Evolutionary conservation across 2,329 filamentous ascomycete species (phyloP).

Genomic region (Reticulascus tulasneorum): DNA sequence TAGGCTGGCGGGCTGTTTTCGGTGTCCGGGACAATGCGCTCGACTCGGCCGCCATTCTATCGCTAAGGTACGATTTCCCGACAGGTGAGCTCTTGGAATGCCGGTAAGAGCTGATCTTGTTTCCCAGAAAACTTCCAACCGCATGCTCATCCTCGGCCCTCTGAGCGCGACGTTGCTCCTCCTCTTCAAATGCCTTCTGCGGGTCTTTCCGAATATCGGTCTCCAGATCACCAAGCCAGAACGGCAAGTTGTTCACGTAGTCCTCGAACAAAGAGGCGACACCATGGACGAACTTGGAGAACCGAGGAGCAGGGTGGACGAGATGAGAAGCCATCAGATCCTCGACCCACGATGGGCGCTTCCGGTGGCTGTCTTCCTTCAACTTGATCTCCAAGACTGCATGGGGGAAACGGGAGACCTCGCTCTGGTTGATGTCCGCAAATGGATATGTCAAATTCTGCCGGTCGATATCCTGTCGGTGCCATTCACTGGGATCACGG

Average conservation of each 20-base stretch:
- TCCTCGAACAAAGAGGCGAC: slow-evolving; percentile 91
- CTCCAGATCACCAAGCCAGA: slow-evolving; percentile 91
- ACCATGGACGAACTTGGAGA: slow-evolving; percentile 96
- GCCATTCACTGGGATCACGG: slow-evolving; percentile 85
- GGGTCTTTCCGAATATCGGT: slow-evolving; percentile 93
- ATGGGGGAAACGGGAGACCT: slow-evolving; percentile 86
- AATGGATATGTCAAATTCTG: slow-evolving; percentile 83
- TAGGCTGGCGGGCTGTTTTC: slow-evolving; percentile 19
- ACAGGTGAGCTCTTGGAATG: slow-evolving; percentile 62
- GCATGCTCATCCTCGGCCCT: slow-evolving; percentile 82
- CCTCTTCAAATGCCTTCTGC: slow-evolving; percentile 82
- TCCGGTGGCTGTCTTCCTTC: slow-evolving; percentile 59
- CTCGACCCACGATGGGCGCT: slow-evolving; percentile 79
- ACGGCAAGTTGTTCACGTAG: slow-evolving; percentile 91
- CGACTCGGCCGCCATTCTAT: slow-evolving; percentile 47
- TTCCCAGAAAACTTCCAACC: slow-evolving; percentile 81
- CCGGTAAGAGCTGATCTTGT: slow-evolving; percentile 50
- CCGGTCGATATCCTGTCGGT: slow-evolving; percentile 84
- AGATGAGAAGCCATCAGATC: slow-evolving; percentile 92
- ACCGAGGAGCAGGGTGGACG: slow-evolving; percentile 81
- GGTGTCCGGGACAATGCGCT: slow-evolving; percentile 25
- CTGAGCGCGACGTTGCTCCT: slow-evolving; percentile 78
- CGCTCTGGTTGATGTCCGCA: slow-evolving; percentile 79
- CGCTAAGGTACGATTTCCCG: slow-evolving; percentile 60
- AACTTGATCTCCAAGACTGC: slow-evolving; percentile 92